Percentiles rank a stretch among this genome's conserved stretches.
These are phyloP conservation scores for Trichoderma afroharzianum DNA, from an alignment of 2,329 filamentous ascomycete species.

Conservation along the genomic window DNA sequence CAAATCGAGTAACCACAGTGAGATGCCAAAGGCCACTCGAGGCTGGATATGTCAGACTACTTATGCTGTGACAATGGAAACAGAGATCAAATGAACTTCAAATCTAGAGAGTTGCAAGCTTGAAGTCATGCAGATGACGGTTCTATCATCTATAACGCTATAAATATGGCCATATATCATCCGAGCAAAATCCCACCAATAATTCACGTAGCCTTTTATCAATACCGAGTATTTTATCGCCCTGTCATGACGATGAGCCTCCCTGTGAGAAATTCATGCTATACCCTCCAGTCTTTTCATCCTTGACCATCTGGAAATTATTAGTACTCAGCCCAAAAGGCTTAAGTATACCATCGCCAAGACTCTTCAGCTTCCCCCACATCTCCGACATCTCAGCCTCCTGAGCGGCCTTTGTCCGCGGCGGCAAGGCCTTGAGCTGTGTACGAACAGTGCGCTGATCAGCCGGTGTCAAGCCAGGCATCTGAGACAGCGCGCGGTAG, in stretches of 20 bases:
- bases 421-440: constrained; percentile 64
- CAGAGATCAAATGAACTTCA: not conserved
- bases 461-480: constrained; percentile 53
- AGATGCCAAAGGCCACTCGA: constrained; percentile 52
- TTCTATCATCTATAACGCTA: not conserved
- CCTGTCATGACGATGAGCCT: constrained; percentile 18
- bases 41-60: not conserved
- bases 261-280: constrained; percentile 76
- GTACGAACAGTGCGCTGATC: constrained; percentile 66
- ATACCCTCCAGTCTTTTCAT: constrained; percentile 85
- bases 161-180: not conserved
- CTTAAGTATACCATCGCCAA: constrained; percentile 88
- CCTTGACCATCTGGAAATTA: constrained; percentile 91
- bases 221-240: not conserved
- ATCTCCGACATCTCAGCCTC: constrained; percentile 90
- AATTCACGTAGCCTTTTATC: not conserved
- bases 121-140: not conserved
- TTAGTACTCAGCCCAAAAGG: constrained; percentile 92
- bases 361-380: constrained; percentile 92
- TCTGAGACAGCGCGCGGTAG: constrained; percentile 63
- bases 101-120: not conserved
- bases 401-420: constrained; percentile 70
- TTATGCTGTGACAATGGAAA: not conserved
- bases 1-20: constrained; percentile 77
- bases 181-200: not conserved